Percentiles rank a stretch among this genome's conserved stretches.
These are phyloP conservation scores for Acacia confusa DNA, from an alignment of 306 rosid genomes.

Conservation along the genomic window DNA sequence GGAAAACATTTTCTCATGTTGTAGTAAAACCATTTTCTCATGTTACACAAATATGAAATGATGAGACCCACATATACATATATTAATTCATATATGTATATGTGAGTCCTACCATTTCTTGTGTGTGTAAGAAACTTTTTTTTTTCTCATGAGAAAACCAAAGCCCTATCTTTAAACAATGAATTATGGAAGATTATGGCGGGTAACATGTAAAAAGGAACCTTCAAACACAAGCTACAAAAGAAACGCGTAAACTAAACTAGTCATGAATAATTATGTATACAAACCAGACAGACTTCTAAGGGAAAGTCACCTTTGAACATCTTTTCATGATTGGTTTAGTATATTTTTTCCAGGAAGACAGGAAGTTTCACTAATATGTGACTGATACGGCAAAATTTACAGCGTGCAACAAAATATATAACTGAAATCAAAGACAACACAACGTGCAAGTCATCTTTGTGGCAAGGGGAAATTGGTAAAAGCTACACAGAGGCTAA, in stretches of 20 bases:
- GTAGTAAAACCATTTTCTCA: no score
- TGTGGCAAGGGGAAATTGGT: constrained; percentile 32
- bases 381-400: constrained; percentile 29
- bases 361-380: constrained; percentile 10
- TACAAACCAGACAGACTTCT: neutral
- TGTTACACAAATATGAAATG: no score
- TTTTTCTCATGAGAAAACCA: no score
- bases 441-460: constrained; percentile 22
- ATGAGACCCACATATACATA: no score
- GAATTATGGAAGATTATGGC: neutral
- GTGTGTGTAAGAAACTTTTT: no score
- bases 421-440: constrained; percentile 35
- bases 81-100: no score
- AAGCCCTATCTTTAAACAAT: no score
- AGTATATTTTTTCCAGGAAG: neutral
- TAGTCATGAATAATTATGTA: neutral
- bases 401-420: constrained; percentile 35
- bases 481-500: constrained; percentile 61
- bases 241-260: neutral
- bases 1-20: no score
- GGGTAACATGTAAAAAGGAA: neutral
- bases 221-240: neutral
- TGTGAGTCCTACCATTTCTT: no score
- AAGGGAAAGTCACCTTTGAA: neutral
- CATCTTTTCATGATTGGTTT: neutral